phyloP scores from a whole-genome alignment of 2,329 filamentous ascomycete genomes.

The Colletotrichum endophyticum region DNA sequence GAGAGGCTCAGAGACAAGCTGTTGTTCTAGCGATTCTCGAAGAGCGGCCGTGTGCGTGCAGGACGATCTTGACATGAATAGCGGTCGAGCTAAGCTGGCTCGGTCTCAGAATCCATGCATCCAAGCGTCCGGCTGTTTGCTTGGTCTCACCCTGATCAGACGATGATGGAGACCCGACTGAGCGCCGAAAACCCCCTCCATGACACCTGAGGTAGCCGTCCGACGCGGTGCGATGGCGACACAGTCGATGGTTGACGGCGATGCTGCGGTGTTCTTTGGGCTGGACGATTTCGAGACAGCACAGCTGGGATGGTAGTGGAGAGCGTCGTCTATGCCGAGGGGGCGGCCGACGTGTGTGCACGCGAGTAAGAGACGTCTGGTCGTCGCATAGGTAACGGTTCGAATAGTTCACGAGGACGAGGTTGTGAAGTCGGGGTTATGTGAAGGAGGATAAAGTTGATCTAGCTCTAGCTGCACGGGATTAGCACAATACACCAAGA shows the following conservation, averaged over 20 bases:
- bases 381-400: neutral
- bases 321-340: neutral
- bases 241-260: neutral
- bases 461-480: neutral
- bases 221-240: neutral
- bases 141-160: neutral
- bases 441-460: neutral
- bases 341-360: neutral
- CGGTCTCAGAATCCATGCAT: slow-evolving; percentile 6
- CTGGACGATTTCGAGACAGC: neutral
- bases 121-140: neutral
- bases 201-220: neutral
- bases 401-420: neutral
- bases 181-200: neutral
- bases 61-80: slow-evolving; percentile 4
- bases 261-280: neutral
- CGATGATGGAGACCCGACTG: neutral
- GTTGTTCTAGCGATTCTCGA: slow-evolving; percentile 17
- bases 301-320: neutral
- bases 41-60: neutral
- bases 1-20: neutral
- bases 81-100: slow-evolving; percentile 2
- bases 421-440: neutral
- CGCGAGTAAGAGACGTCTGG: neutral
- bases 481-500: neutral